Evolutionary conservation across 1,139 yeast genomes (phyloP).

Genomic region (Zygosaccharomyces pseudobailii): DNA sequence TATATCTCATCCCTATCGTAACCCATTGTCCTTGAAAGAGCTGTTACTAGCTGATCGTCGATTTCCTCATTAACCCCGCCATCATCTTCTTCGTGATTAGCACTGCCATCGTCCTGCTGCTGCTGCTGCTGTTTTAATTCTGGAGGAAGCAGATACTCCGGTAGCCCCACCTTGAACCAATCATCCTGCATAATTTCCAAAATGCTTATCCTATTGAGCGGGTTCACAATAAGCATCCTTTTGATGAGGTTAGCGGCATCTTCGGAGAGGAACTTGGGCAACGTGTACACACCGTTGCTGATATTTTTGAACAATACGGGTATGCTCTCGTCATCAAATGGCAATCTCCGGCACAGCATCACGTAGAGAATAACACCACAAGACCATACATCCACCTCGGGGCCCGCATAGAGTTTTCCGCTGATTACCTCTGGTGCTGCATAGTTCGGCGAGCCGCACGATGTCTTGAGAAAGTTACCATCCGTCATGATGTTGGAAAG

Average conservation of each 20-base stretch:
- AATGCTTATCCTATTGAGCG: conserved; percentile 90
- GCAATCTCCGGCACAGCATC: conserved; percentile 94
- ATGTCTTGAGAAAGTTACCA: conserved; percentile 91
- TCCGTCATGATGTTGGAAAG: conserved; percentile 96
- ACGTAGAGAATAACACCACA: conserved; percentile 95
- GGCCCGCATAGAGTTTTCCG: conserved; percentile 96
- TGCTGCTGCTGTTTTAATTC: conserved; percentile 40
- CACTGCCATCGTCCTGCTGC: conserved; percentile 26
- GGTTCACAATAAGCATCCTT: conserved; percentile 94
- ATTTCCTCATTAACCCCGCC: conserved; percentile 35
- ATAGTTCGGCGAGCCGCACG: conserved; percentile 96
- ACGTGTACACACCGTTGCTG: conserved; percentile 88
- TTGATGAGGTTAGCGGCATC: conserved; percentile 87
- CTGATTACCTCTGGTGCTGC: conserved; percentile 98
- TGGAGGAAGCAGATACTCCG: conserved; percentile 76
- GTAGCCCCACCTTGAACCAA: conserved; percentile 86
- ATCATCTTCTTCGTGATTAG: conserved; percentile 25
- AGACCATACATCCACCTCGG: conserved; percentile 99
- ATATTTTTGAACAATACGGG: conserved; percentile 95
- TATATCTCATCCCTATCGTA: conserved; percentile 83
- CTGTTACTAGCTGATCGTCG: conserved; percentile 76
- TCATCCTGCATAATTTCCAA: conserved; percentile 93
- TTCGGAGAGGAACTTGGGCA: conserved; percentile 81
- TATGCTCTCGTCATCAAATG: conserved; percentile 95
- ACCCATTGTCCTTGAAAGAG: conserved; percentile 86